Conservation (phyloP, 768 basidiomycete genomes). For the Pleurotus tuber-regium region DNA sequence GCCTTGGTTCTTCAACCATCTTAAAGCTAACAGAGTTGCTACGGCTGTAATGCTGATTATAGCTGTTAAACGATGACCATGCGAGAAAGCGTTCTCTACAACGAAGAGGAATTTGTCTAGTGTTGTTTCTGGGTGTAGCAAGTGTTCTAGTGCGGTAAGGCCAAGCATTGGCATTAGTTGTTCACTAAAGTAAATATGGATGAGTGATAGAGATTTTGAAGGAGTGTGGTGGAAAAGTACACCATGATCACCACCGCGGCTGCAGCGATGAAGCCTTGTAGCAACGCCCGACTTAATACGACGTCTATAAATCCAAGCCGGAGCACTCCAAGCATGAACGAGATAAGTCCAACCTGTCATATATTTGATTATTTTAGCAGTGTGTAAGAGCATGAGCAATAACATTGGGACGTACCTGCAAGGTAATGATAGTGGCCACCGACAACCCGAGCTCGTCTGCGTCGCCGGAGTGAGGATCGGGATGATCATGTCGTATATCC, state of each 20-base stretch:
- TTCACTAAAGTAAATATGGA: slow-evolving; percentile 43
- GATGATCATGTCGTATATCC: slow-evolving; percentile 53
- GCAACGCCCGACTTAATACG: slow-evolving; percentile 82
- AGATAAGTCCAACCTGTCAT: slow-evolving; percentile 74
- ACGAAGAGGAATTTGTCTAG: slow-evolving; percentile 80
- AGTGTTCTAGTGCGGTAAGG: slow-evolving; percentile 52
- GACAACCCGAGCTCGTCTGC: slow-evolving; percentile 57
- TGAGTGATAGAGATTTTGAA: no score
- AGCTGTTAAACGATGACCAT: slow-evolving; percentile 66
- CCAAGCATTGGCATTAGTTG: slow-evolving; percentile 92
- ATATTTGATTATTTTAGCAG: neutral
- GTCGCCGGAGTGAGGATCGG: slow-evolving; percentile 38
- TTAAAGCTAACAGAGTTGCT: slow-evolving; percentile 56
- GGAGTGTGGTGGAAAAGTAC: no score
- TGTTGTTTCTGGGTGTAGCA: slow-evolving; percentile 61
- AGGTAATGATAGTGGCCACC: slow-evolving; percentile 77
- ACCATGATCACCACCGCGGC: slow-evolving; percentile 84
- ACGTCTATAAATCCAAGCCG: slow-evolving; percentile 93
- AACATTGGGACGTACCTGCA: slow-evolving; percentile 54
- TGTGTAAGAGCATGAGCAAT: neutral
- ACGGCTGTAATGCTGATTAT: slow-evolving; percentile 74
- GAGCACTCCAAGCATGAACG: slow-evolving; percentile 83
- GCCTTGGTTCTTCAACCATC: slow-evolving; percentile 57
- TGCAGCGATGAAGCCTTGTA: slow-evolving; percentile 86
- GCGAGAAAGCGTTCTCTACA: slow-evolving; percentile 49